A percentile compares a stretch with the other conserved stretches of the same genome.
phyloP scores from a whole-genome alignment of 129 eudicot species.

The Sambucus nigra region DNA sequence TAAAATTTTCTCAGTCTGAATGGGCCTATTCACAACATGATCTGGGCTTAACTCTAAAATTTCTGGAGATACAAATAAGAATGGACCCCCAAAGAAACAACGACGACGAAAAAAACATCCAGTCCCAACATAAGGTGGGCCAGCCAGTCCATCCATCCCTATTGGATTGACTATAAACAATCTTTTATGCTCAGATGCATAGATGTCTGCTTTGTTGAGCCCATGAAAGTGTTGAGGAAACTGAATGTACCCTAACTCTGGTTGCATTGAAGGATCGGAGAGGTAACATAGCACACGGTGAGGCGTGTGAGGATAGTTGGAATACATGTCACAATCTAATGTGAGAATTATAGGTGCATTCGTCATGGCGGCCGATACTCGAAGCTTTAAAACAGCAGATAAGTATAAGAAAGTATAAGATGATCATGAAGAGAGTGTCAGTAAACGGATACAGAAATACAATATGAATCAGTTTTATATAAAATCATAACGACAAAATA shows the following conservation, averaged over 20 bases:
- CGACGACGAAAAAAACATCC: conserved; percentile 70
- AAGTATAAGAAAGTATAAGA: neutral
- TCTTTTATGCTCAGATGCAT: conserved; percentile 48
- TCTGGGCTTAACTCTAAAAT: conserved; percentile 33
- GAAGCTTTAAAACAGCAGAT: conserved; percentile 38
- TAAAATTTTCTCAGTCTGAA: conserved; percentile 15
- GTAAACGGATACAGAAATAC: too few relatives aligned
- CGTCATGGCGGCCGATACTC: conserved; percentile 65
- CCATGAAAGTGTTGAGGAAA: conserved; percentile 66
- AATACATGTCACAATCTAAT: conserved; percentile 72
- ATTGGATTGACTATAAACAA: conserved; percentile 36
- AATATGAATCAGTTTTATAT: too few relatives aligned
- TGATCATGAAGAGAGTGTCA: neutral
- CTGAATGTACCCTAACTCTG: conserved; percentile 49
- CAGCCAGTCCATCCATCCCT: conserved; percentile 75
- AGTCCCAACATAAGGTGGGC: conserved; percentile 66
- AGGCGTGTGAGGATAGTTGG: conserved; percentile 71
- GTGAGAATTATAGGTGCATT: conserved; percentile 55
- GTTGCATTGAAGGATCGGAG: conserved; percentile 23
- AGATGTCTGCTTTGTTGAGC: conserved; percentile 61
- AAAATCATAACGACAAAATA: too few relatives aligned
- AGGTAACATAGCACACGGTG: conserved; percentile 47
- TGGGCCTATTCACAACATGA: conserved; percentile 29
- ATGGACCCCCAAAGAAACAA: conserved; percentile 61
- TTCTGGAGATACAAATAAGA: conserved; percentile 28